Evolutionary conservation across 1,284 basidiomycete genomes (phyloP), one percentile per base, ranked within the genome.

Genomic region (Lignosus rhinocerotis): DNA sequence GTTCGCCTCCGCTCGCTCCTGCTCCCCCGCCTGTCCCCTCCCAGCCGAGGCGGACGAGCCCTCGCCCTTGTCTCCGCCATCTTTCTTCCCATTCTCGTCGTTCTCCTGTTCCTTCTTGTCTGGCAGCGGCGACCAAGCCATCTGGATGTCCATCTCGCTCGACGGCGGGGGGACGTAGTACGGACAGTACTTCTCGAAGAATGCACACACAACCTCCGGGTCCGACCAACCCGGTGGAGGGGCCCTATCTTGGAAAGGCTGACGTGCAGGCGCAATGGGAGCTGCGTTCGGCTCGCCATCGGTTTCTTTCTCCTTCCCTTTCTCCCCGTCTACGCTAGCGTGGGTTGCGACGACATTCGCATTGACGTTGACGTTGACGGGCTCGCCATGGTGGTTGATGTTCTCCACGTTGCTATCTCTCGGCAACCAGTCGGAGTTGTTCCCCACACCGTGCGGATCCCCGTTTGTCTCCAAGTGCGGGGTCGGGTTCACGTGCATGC

Each of bases 101-200:
- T 47, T n/a, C 17, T 25, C 19, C 5, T 17, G n/a, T 10, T 17
- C 36, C 17, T 25, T 14, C 48, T 50, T 16, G 38, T 39, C 31
- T 9, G 36, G 30, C 14, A 30, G 16, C 19, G 53, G 43, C 25
- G 52, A 33, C 53, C 53, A 55, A 6, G 25, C 53, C 39, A 55
- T 55, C 53, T 39, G 6, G 38, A 48, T 48, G 46, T 55, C 53
- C 36, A 48, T 14, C 30, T 47, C 21, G 53, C 53, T 55, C 31
- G 45, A 33, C 11, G 36, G 46, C 1, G 32, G 52, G 16, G 44
- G 52, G 25, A 53, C 38, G 21, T 17, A 46, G 14, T 21, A 21
- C 36, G 36, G 52, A 6, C 30, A 39, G 21, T 31, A 17, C 9
- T 17, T 17, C 46, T 48, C 46, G 6, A 10, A 33, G 32, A 10